Evolutionary conservation across 2,329 filamentous ascomycete species (phyloP), one percentile per base, ranked within the genome.

Genomic region (Aspergillus arachidicola): DNA sequence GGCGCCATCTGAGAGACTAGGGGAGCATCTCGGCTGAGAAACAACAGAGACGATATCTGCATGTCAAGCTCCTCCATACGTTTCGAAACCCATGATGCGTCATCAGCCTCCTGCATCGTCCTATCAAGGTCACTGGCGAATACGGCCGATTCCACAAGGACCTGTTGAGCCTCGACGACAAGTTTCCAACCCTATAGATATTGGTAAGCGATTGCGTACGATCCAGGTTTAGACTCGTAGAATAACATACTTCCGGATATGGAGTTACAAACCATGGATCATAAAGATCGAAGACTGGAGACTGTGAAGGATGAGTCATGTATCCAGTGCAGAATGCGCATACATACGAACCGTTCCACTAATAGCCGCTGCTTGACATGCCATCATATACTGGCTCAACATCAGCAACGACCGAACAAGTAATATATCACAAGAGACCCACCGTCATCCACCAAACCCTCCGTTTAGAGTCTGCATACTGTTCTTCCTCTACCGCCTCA

Each of bases 291-390:
- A 64, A 61, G 62, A 65, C 14, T 16, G 66, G 58, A 9, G 48
- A 50, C 67, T 67, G 57, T 63, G 60, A 26, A 34, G 51, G 34
- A 64, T 71, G 23, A 60, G 57, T 34, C 14, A 26, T 23, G 11
- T 19, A 14, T 58, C 28, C 26, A 19, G 3, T 21, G 4, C 11
- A n/a, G 26, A 23, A 28, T 23, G 26, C 5, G 23, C n/a, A 14
- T 19, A 21, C 12, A n/a, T 53, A 65, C 75, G 64, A 76, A 82
- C 81, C 64, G 78, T 80, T 60, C 82, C 84, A 72, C 81, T 84
- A 26, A 85, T 81, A 59, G 85, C 84, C 1, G 82, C 80, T 12
- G 78, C 81, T 68, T 86, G 84, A 48, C 82, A 84, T 6, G 81
- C 80, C 62, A 79, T 81, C 19, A 84, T 78, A 62, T 85, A 86